Evolutionary conservation across 352 stramenopile genomes (phyloP).

Genomic region (Phytophthora tentaculata): DNA sequence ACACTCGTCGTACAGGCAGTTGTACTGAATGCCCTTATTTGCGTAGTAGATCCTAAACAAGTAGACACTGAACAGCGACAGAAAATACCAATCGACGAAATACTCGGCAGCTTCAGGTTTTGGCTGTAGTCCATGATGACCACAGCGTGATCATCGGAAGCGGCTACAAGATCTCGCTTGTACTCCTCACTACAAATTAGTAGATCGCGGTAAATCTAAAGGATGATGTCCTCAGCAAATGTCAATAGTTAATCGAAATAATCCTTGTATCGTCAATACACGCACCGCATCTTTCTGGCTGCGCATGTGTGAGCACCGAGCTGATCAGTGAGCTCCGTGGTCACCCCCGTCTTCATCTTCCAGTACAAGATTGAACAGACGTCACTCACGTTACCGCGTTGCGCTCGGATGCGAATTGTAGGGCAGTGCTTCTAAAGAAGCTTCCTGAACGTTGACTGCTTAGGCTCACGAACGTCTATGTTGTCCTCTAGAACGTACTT

Average conservation of each 20-base stretch:
- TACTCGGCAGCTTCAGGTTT: slow-evolving; percentile 25
- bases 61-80: slow-evolving; percentile 20
- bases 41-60: slow-evolving; percentile 24
- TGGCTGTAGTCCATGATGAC: slow-evolving; percentile 16
- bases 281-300: not conserved
- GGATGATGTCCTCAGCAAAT: no score
- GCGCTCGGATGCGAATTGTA: not conserved
- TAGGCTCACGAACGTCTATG: not conserved
- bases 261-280: not conserved
- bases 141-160: no score
- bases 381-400: not conserved
- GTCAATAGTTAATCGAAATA: no score
- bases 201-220: no score
- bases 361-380: not conserved
- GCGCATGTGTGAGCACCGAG: not conserved
- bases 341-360: not conserved
- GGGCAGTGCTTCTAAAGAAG: not conserved
- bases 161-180: no score
- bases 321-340: not conserved
- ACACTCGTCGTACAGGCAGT: slow-evolving; percentile 23
- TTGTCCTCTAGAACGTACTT: not conserved
- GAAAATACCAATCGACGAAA: slow-evolving; percentile 24
- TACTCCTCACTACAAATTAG: no score
- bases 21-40: slow-evolving; percentile 16
- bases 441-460: not conserved